Base-by-base conservation (phyloP, 1,139 yeast species). In the Saccharomyces pastorianus region DNA sequence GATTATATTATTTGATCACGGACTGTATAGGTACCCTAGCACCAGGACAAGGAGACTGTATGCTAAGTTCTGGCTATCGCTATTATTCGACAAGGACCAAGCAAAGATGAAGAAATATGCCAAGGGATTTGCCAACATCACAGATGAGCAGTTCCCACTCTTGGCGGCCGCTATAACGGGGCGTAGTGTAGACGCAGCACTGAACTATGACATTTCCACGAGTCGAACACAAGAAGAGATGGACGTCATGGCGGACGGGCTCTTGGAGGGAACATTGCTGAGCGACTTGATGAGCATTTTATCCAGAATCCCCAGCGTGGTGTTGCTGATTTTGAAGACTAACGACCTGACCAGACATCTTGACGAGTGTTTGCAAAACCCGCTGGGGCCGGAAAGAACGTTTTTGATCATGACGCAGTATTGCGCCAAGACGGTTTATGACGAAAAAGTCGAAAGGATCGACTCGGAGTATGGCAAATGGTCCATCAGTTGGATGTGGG, bases 161-260 rank as follows among this genome's bases (percentile, higher is more conserved):
- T 87, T 95, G 69, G 86, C 95, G 2, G 90, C 96, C 2, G 98
- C 98, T 1, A 85, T 95, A 50, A 93, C 99, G 0, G 99, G 99
- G 0, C 76, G 99, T 50, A 87, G 85, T 62, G 81, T 80, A 53
- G 78, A 79, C 20, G 79, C 85, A 62, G 96, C 96, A 0, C 68
- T 86, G 49, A 74, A 83, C 58, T 81, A 83, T 55, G 82, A 85
- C 60, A 81, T 88, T 26, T 70, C 79, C 6, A 76, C 79, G 31
- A 71, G 73, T 1, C 76, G 96, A 55, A 73, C 81, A 42, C 74
- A 76, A 1, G 73, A 71, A 1, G 95, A 88, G 63, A 78, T 87
- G 51, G 72, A 71, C 7, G 76, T 74, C 50, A 91, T 95, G 85
- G 84, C 86, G 52, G 66, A 68, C 2, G 82, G 85, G 17, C 68